Percentiles rank a stretch among this genome's conserved stretches.
Evolutionary conservation across 768 basidiomycete species (phyloP).

Genomic region (Amanita subjunquillea): DNA sequence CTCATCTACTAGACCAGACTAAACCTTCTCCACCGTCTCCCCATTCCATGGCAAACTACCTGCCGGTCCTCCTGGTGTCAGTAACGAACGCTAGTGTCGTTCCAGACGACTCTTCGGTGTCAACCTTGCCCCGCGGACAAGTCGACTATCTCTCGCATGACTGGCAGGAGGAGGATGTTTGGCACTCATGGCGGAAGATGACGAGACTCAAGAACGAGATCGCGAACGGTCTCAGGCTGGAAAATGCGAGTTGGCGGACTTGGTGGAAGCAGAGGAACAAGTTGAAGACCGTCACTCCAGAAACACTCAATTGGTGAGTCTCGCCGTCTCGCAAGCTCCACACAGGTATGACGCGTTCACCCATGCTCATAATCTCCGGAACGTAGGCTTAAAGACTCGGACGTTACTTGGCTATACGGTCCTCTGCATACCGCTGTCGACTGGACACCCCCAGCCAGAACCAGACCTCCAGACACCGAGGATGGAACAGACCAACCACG

Average conservation of each 20-base stretch:
- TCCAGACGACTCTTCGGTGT: slow-evolving; percentile 71
- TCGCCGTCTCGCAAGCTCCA: background rate
- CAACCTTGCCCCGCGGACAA: slow-evolving; percentile 82
- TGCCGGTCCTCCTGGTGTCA: slow-evolving; percentile 61
- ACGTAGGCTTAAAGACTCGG: slow-evolving; percentile 93
- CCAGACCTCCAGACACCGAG: slow-evolving; percentile 39
- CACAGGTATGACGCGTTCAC: slow-evolving; percentile 6
- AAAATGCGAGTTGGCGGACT: slow-evolving; percentile 97
- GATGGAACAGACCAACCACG: slow-evolving; percentile 11
- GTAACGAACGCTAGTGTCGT: slow-evolving; percentile 35
- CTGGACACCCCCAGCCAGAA: slow-evolving; percentile 61
- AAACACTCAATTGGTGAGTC: slow-evolving; percentile 94
- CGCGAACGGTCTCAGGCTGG: slow-evolving; percentile 85
- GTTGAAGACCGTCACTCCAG: slow-evolving; percentile 88
- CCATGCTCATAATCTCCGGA: slow-evolving; percentile 3
- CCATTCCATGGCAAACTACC: slow-evolving; percentile 50
- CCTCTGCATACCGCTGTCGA: slow-evolving; percentile 93
- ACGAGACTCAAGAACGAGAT: slow-evolving; percentile 98
- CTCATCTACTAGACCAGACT: background rate
- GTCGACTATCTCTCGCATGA: slow-evolving; percentile 98
- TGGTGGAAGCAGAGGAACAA: slow-evolving; percentile 99
- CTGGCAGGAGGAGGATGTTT: slow-evolving; percentile 97
- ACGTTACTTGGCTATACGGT: slow-evolving; percentile 98
- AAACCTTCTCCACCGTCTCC: background rate
- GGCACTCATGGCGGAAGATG: slow-evolving; percentile 98